phyloP scores from a whole-genome alignment of 768 basidiomycete species.

The Sarcodon aspratus region DNA sequence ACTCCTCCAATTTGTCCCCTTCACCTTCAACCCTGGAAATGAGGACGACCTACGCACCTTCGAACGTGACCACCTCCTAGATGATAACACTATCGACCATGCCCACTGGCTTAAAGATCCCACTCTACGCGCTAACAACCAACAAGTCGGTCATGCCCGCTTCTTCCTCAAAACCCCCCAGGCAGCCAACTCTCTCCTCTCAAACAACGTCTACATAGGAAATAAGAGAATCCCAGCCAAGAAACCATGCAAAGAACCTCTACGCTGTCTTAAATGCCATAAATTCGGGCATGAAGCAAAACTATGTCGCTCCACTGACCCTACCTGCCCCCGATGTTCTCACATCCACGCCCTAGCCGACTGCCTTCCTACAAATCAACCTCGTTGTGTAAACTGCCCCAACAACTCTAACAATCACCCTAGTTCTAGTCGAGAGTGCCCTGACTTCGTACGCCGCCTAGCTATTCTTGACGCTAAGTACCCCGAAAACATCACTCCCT shows the following conservation, averaged over 20 bases:
- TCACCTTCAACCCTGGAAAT: constrained; percentile 1
- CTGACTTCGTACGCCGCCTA: too few relatives aligned
- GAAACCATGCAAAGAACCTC: neutral
- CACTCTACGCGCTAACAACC: too few relatives aligned
- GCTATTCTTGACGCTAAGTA: too few relatives aligned
- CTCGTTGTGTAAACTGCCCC: neutral
- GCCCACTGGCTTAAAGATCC: too few relatives aligned
- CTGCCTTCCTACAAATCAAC: neutral
- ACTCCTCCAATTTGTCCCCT: neutral
- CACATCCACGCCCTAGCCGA: neutral
- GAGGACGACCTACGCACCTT: neutral
- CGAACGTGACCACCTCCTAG: neutral
- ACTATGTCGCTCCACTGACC: neutral
- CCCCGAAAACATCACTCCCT: too few relatives aligned
- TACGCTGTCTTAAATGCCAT: too few relatives aligned
- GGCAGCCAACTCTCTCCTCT: neutral
- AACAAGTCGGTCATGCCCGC: neutral
- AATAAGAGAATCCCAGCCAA: neutral
- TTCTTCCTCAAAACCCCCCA: neutral
- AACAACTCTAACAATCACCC: neutral
- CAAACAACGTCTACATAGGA: neutral
- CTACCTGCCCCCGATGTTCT: neutral
- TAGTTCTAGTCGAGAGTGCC: neutral
- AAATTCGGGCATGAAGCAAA: neutral
- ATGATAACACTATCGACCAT: neutral